phyloP scores from a whole-genome alignment of 106 monocot genomes.

The Triglochin maritima region DNA sequence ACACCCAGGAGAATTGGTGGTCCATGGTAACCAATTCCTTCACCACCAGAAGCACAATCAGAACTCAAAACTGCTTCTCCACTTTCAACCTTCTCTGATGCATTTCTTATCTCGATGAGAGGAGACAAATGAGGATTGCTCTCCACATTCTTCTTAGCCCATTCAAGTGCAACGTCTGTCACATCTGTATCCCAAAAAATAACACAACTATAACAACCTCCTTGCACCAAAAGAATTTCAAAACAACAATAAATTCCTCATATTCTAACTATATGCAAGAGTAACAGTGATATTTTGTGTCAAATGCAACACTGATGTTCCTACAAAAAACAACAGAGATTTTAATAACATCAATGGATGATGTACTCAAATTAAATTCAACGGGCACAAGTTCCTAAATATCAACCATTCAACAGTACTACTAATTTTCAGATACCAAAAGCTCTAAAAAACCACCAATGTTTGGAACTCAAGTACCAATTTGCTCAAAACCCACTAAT shows the following conservation, averaged over 20 bases:
- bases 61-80: neutral
- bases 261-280: too few species aligned
- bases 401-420: too few species aligned
- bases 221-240: neutral
- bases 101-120: conserved; percentile 73
- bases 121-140: conserved; percentile 72
- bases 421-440: too few species aligned
- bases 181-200: conserved; percentile 40
- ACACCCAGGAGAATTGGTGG: conserved; percentile 60
- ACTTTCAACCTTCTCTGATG: conserved; percentile 12
- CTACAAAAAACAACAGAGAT: neutral
- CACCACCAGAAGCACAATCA: neutral
- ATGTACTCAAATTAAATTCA: too few species aligned
- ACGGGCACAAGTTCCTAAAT: too few species aligned
- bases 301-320: too few species aligned
- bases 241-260: neutral
- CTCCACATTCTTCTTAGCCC: conserved; percentile 78
- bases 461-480: too few species aligned
- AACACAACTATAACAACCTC: neutral
- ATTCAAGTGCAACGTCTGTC: conserved; percentile 75
- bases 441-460: too few species aligned
- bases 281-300: too few species aligned
- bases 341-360: neutral
- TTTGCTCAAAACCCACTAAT: too few species aligned
- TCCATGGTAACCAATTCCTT: neutral